Base-by-base conservation (phyloP, 768 basidiomycete species). In the Tulasnella sp. region DNA sequence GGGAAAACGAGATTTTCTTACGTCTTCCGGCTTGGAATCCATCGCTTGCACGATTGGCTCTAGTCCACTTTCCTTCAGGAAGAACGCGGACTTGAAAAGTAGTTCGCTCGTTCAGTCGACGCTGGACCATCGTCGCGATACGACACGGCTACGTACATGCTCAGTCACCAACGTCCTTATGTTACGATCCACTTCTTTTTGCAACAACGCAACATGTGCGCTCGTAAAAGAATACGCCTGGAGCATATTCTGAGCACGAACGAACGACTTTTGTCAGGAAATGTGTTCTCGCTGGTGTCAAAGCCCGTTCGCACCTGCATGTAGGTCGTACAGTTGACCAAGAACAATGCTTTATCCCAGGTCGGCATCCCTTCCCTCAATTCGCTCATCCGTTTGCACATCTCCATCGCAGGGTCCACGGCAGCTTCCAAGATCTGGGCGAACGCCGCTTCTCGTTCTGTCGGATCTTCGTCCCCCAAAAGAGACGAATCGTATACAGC, bases 401-500 rank as follows among this genome's bases (percentile, higher is more conserved):
- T 92, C 81, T 92, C 90, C 20, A 97, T 85, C 0, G 92, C 92
- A 0, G 97, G 96, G 84, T 96, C 94, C 34, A 98, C 89, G 87
- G 95, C 94, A 72, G 93, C 90, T 82, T 96, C 93, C 34, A 98
- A 86, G 28, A 97, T 92, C 44, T 90, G 90, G n/a, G 89, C 87
- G 84, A 96, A 94, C 22, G 88, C 89, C 2, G 88, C 84, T 16
- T 86, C 85, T 48, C 85, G 84, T 31, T 81, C 83, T 14, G 79
- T 79, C 46, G 78, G 54, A 37, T 81, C 81, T 81, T 91, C 90
- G 42, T 92, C 91, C 14, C 92, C 93, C 14, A 96, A 87, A 42
- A 97, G 89, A 0, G 96, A 96, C 0, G 94, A 93, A 46, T 94
- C 92, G 85, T 97, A 97, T 7, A 98, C 96, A 0, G 88, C 86